Base-by-base conservation (phyloP, 1,139 yeast species). In the Debaryomycetaceae sp. region DNA sequence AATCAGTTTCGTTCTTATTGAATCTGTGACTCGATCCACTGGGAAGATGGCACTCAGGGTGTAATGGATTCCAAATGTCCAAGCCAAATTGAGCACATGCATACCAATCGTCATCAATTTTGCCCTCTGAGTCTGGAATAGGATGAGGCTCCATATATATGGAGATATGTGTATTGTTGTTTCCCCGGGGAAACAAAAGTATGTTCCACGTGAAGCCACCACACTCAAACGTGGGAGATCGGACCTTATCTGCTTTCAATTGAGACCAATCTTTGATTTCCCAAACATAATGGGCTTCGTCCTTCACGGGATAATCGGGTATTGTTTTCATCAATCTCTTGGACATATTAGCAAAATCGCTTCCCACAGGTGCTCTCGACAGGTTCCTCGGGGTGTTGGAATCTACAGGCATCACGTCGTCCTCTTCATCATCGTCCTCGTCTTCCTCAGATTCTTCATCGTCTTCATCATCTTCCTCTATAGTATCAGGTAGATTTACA, bases 41-140 rank as follows among this genome's bases (percentile, higher is more conserved):
- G n/a, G 78, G 69, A 35, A 82, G 73, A 57, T 79, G 82, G 22
- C 80, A 70, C 6, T 75, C 65, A 0, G 93, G 85, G 54, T 84
- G 81, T 8, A 72, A 68, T 1, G 97, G 96, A 59, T 87, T 87
- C 81, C 97, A 91, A 50, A 89, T 72, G 48, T 85, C 87, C 41
- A 93, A 76, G 3, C 89, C 89, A 66, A 93, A 93, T 59, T 90
- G 96, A 2, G 95, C 96, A 66, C 98, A 91, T 17, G 83, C 84
- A 48, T 83, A 81, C 97, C 97, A 90, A 45, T 75, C 70, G 31
- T 62, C 62, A 45, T 73, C 78, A 11, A 59, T 59, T 5, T 66
- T 60, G 27, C 63, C 69, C 6, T 60, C 69, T 1, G 62, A 49
- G 11, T 56, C 58, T 2, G 56, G 59, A 27, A 63, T 56, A 4